Evolutionary conservation across 257 asterid species (phyloP).

Genomic region (Solanum pennellii): DNA sequence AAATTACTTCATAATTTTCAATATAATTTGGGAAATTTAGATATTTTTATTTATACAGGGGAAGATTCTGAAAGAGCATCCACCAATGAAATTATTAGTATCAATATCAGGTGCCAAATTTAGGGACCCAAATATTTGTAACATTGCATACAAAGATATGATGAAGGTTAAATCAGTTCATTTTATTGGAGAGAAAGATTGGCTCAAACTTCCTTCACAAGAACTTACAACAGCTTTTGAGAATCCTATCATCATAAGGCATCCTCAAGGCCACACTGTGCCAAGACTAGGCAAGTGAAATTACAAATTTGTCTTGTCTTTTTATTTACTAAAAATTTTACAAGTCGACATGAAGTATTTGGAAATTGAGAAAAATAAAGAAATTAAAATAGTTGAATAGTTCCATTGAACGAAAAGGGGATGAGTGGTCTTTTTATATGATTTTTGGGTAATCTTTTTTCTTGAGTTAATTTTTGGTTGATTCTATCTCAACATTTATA

Average conservation of each 20-base stretch:
- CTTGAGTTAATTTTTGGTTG: too few relatives aligned
- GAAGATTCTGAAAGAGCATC: constrained; percentile 41
- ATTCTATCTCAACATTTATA: background rate
- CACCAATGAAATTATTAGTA: constrained; percentile 30
- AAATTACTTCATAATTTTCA: background rate
- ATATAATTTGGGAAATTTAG: background rate
- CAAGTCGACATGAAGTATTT: background rate
- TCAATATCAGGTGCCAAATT: constrained; percentile 60
- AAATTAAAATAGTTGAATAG: background rate
- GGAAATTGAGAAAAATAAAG: background rate
- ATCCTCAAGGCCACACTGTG: constrained; percentile 64
- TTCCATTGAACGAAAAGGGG: too few relatives aligned
- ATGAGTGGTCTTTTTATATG: background rate
- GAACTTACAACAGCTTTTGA: constrained; percentile 41
- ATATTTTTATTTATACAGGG: constrained; percentile 16
- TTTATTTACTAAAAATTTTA: background rate
- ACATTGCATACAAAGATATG: constrained; percentile 41
- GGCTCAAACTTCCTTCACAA: constrained; percentile 53
- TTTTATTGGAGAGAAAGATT: constrained; percentile 54
- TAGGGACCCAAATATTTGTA: constrained; percentile 35
- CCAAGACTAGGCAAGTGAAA: constrained; percentile 39
- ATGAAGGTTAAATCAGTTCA: constrained; percentile 47
- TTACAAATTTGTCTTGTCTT: background rate
- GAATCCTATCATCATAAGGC: constrained; percentile 37
- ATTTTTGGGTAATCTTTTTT: too few relatives aligned